phyloP scores from a whole-genome alignment of 441 rosid genomes.

The Erodium texanum region DNA sequence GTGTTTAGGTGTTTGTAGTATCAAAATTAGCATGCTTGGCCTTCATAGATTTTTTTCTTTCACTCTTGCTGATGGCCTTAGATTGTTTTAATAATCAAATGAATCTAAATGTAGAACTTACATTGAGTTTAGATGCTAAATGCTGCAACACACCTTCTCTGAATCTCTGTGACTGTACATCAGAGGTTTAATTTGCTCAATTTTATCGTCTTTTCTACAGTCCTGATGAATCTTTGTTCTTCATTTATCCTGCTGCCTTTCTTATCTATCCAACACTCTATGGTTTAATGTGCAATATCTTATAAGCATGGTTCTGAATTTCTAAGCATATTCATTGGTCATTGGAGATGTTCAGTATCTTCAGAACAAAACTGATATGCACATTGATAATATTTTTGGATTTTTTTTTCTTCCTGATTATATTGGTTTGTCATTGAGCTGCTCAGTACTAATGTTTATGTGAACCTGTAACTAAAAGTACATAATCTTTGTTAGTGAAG shows the following conservation, averaged over 20 bases:
- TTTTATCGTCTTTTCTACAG: too few relatives aligned
- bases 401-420: background rate
- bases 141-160: background rate
- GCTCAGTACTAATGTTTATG: background rate
- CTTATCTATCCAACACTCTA: background rate
- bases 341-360: background rate
- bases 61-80: too few relatives aligned
- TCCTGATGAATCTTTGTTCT: too few relatives aligned
- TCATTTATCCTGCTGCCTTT: background rate
- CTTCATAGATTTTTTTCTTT: too few relatives aligned
- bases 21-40: background rate
- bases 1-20: background rate
- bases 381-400: background rate
- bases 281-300: background rate
- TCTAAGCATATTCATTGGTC: background rate
- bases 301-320: background rate
- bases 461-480: background rate
- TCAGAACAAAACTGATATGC: background rate
- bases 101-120: too few relatives aligned
- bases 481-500: background rate
- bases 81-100: too few relatives aligned
- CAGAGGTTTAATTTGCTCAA: too few relatives aligned
- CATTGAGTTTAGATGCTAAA: too few relatives aligned
- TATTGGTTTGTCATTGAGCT: background rate
- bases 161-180: too few relatives aligned